Conservation (phyloP, 306 rosid species). For the Hippophae gyantsensis region DNA sequence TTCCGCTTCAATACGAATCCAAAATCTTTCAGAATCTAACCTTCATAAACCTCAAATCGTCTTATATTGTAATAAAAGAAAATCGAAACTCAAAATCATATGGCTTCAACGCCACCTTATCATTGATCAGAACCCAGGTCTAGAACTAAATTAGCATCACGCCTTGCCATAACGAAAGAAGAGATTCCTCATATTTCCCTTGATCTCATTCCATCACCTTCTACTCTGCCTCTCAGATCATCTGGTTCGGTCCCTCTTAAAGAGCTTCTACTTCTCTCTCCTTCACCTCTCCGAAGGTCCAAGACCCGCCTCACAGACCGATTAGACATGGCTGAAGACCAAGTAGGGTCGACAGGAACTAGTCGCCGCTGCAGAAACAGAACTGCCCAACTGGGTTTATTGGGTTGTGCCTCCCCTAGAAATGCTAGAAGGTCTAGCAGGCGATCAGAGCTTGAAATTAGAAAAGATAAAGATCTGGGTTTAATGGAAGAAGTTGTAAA, state of each 20-base stretch:
- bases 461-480: constrained; percentile 52
- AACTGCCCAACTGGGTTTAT: constrained; percentile 27
- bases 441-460: constrained; percentile 45
- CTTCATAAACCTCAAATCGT: no score
- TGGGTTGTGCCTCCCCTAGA: constrained; percentile 66
- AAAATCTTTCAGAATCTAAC: background rate
- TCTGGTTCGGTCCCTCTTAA: constrained; percentile 35
- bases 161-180: background rate
- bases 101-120: constrained; percentile 24
- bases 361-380: constrained; percentile 43
- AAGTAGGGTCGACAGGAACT: constrained; percentile 22
- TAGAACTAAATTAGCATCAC: constrained; percentile 5
- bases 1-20: background rate
- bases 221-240: constrained; percentile 30
- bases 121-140: constrained; percentile 17
- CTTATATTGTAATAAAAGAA: background rate
- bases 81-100: background rate
- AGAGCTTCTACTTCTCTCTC: constrained; percentile 54
- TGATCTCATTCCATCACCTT: constrained; percentile 14
- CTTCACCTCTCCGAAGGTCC: constrained; percentile 47
- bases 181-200: background rate
- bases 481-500: constrained; percentile 49
- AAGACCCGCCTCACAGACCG: constrained; percentile 53
- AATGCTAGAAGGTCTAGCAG: constrained; percentile 44
- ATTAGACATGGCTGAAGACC: constrained; percentile 43